phyloP scores from a whole-genome alignment of 23 red algal genomes.

The Pyropia haitanensis region DNA sequence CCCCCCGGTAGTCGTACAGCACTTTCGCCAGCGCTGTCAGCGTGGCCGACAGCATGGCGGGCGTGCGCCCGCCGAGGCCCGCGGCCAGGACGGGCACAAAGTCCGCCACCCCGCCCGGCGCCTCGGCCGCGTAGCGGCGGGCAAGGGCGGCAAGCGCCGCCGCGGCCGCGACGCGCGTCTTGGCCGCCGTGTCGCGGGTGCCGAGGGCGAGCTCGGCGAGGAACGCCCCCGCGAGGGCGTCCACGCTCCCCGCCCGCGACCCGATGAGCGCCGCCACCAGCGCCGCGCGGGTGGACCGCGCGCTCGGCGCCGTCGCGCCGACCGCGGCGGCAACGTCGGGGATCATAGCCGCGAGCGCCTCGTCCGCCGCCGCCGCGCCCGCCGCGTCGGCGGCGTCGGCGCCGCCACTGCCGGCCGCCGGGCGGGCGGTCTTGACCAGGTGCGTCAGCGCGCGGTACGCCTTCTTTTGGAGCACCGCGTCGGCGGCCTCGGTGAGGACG shows the following conservation, averaged over 20 bases:
- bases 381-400: no score
- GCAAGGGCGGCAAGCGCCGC: conserved; percentile 37
- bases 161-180: conserved; percentile 44
- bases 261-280: conserved; percentile 9
- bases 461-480: conserved; percentile 73
- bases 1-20: conserved; percentile 54
- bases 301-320: conserved; percentile 34
- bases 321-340: conserved; percentile 14
- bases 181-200: conserved; percentile 63
- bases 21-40: conserved; percentile 38
- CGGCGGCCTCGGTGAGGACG: conserved; percentile 36
- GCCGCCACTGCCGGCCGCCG: neutral
- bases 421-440: conserved; percentile 14
- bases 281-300: conserved; percentile 23
- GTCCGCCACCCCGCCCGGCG: conserved; percentile 25
- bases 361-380: no score
- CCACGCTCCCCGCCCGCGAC: conserved; percentile 3
- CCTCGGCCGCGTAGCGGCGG: conserved; percentile 22
- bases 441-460: conserved; percentile 50
- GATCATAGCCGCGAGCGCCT: no score
- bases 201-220: conserved; percentile 53
- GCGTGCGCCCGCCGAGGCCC: conserved; percentile 43
- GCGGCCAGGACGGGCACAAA: conserved; percentile 44
- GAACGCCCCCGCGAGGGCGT: conserved; percentile 23
- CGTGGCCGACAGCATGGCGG: conserved; percentile 58